Conservation (phyloP, 2,329 filamentous ascomycete genomes). For the Raffaelea arxii region DNA sequence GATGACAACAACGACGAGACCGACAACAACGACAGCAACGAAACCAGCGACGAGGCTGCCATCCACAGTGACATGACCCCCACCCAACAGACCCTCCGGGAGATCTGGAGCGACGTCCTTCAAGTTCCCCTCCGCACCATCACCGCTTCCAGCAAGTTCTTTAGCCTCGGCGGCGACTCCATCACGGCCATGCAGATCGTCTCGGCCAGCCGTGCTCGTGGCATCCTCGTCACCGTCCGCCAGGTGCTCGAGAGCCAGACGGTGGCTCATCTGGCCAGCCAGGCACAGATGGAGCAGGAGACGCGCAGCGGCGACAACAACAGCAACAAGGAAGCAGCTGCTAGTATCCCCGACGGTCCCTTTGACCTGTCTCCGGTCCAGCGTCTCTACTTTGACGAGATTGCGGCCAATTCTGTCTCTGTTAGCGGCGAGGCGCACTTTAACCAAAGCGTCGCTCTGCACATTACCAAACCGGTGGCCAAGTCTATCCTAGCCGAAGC, state of each 20-base stretch:
- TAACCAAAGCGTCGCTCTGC: slow-evolving; percentile 41
- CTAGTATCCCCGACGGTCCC: neutral
- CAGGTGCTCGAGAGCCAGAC: slow-evolving; percentile 29
- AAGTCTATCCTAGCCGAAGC: slow-evolving; percentile 43
- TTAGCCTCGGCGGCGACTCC: slow-evolving; percentile 28
- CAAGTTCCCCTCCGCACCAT: slow-evolving; percentile 21
- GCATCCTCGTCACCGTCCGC: slow-evolving; percentile 24
- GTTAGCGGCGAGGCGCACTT: slow-evolving; percentile 32
- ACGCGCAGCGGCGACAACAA: too few relatives aligned
- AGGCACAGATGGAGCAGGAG: slow-evolving; percentile 23
- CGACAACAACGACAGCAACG: slow-evolving; percentile 23
- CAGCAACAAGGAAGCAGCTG: slow-evolving; percentile 16
- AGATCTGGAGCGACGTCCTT: slow-evolving; percentile 37
- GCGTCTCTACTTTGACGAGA: slow-evolving; percentile 29
- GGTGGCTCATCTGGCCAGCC: slow-evolving; percentile 26
- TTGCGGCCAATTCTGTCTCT: slow-evolving; percentile 18
- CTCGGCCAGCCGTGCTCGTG: slow-evolving; percentile 26
- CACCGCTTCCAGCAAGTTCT: neutral
- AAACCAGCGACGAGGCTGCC: slow-evolving; percentile 24
- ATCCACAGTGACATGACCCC: slow-evolving; percentile 31
- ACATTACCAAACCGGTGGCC: slow-evolving; percentile 35
- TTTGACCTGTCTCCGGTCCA: slow-evolving; percentile 23
- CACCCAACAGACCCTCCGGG: slow-evolving; percentile 36
- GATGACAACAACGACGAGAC: slow-evolving; percentile 25
- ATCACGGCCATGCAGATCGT: slow-evolving; percentile 29